Conservation (phyloP, 768 basidiomycete genomes). For the Pholiota microspora region DNA sequence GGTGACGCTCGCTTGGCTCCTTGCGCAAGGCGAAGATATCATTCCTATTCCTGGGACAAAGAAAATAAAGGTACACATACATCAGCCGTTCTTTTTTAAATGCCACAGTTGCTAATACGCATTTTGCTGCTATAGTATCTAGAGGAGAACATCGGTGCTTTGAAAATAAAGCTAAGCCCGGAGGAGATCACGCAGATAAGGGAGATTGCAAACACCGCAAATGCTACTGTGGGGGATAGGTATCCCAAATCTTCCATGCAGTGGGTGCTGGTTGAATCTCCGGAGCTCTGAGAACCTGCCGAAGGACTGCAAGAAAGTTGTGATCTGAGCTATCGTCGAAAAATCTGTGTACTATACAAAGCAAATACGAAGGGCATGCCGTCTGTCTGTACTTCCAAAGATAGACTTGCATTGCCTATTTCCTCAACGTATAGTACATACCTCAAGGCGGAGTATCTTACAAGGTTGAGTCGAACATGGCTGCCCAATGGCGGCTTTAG, state of each 20-base stretch:
- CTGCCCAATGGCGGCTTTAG: too few species aligned
- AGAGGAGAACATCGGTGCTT: slow-evolving; percentile 40
- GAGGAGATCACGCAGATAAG: slow-evolving; percentile 37
- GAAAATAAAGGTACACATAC: slow-evolving; percentile 22
- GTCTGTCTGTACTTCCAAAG: too few species aligned
- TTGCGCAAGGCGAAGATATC: slow-evolving; percentile 45
- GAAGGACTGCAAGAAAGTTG: too few species aligned
- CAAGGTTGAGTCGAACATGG: too few species aligned
- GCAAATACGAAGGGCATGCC: too few species aligned
- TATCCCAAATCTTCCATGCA: slow-evolving; percentile 25
- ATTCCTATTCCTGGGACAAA: slow-evolving; percentile 51
- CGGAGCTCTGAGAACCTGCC: slow-evolving; percentile 7
- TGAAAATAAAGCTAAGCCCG: slow-evolving; percentile 26
- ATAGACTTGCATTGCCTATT: too few species aligned
- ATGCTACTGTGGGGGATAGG: slow-evolving; percentile 24
- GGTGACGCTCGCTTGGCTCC: slow-evolving; percentile 47
- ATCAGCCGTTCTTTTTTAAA: neutral
- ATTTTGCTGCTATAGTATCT: slow-evolving; percentile 26
- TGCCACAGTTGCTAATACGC: too few species aligned
- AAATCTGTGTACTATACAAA: too few species aligned
- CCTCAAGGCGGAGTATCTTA: too few species aligned
- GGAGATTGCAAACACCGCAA: slow-evolving; percentile 28
- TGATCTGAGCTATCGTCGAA: too few species aligned
- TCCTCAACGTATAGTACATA: too few species aligned
- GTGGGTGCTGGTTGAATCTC: slow-evolving; percentile 30